These are phyloP conservation scores for Voacanga thouarsii DNA, from an alignment of 257 asterid species.

Conservation along the genomic window DNA sequence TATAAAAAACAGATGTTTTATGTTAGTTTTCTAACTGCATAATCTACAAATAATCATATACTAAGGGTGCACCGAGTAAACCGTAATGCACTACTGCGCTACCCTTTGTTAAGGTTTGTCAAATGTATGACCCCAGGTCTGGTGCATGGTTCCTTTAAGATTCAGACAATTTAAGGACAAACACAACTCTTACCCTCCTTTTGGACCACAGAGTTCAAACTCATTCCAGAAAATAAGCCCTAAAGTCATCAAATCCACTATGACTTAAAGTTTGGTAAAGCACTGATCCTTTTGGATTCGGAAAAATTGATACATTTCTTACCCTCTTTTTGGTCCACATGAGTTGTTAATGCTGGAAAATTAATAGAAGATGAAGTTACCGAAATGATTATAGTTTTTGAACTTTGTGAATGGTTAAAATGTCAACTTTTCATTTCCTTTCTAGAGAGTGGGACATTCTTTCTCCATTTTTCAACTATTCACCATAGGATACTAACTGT, in stretches of 20 bases:
- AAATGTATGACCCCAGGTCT: neutral
- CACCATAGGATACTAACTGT: too few species aligned
- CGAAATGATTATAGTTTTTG: constrained; percentile 3
- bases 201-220: neutral
- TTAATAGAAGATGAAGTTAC: neutral
- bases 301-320: neutral
- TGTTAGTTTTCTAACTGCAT: too few species aligned
- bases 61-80: too few species aligned
- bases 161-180: neutral
- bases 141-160: neutral
- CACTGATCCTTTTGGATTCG: neutral
- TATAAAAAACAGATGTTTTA: too few species aligned
- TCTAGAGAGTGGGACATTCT: neutral
- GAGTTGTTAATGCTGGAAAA: neutral
- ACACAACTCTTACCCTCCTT: neutral
- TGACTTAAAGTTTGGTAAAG: neutral
- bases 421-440: neutral
- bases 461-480: too few species aligned
- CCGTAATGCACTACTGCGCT: too few species aligned
- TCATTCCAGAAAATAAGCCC: neutral
- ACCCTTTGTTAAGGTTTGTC: neutral
- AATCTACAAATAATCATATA: too few species aligned
- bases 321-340: neutral
- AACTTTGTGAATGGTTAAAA: constrained; percentile 7
- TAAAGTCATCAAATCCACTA: neutral